Percentiles rank a stretch among this genome's conserved stretches.
Evolutionary conservation across 1,284 basidiomycete genomes (phyloP).

Genomic region (Rugiboletus extremiorientalis): DNA sequence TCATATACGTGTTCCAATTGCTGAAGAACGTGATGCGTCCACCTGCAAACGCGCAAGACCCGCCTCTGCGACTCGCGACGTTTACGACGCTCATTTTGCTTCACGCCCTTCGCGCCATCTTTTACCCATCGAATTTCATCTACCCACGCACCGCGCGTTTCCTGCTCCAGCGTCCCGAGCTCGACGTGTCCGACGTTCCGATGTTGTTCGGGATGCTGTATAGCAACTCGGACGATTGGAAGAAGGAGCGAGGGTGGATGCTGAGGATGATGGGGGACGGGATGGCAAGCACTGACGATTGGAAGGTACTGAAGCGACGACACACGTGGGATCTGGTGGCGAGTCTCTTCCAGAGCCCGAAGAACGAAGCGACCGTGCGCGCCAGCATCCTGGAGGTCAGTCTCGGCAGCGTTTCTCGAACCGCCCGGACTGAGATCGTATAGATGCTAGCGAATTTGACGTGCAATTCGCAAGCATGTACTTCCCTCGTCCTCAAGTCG

Average conservation of each 20-base stretch:
- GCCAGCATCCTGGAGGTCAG: constrained; percentile 66
- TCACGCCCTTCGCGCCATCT: constrained; percentile 53
- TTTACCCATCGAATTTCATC: constrained; percentile 52
- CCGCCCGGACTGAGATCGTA: background rate
- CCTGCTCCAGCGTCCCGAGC: constrained; percentile 56
- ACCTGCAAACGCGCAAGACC: constrained; percentile 41
- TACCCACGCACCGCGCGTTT: constrained; percentile 58
- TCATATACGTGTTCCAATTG: constrained; percentile 73
- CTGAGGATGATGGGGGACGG: constrained; percentile 72
- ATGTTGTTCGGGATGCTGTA: constrained; percentile 80
- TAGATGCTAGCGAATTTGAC: constrained; percentile 75
- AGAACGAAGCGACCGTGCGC: constrained; percentile 53
- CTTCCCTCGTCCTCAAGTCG: constrained; percentile 66
- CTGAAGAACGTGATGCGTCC: constrained; percentile 61
- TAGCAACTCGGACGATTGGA: constrained; percentile 70
- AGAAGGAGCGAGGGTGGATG: constrained; percentile 87
- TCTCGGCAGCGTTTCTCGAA: background rate
- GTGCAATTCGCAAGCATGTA: constrained; percentile 62
- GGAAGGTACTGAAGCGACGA: constrained; percentile 76
- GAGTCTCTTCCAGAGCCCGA: constrained; percentile 71
- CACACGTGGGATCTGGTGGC: constrained; percentile 89
- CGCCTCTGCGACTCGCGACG: constrained; percentile 59
- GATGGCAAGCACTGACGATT: constrained; percentile 72
- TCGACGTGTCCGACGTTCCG: constrained; percentile 59
- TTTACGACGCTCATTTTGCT: constrained; percentile 76